Conservation (phyloP, 768 basidiomycete genomes). For the Auriscalpium orientale region DNA sequence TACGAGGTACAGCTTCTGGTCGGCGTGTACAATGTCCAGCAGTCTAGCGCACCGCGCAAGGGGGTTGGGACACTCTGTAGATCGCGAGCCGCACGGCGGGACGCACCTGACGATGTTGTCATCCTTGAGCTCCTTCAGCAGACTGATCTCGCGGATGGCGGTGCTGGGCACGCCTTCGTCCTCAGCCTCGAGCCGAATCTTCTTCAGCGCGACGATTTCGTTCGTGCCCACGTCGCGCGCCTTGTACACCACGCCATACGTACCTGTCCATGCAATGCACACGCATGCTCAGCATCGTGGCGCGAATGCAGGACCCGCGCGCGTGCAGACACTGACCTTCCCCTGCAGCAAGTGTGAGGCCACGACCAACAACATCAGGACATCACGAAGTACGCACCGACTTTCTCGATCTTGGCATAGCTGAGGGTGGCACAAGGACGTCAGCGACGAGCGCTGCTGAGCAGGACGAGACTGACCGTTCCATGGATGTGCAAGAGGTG, state of each 20-base stretch:
- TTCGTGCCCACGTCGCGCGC: constrained; percentile 76
- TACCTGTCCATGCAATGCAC: constrained; percentile 45
- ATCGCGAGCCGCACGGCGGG: not conserved
- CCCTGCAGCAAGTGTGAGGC: constrained; percentile 26
- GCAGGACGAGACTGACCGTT: too few relatives aligned
- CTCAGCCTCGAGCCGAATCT: constrained; percentile 96
- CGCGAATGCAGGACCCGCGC: not conserved
- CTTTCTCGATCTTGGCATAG: constrained; percentile 96
- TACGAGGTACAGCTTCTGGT: constrained; percentile 95
- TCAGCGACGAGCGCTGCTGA: not conserved
- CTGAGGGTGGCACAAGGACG: constrained; percentile 30
- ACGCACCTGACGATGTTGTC: constrained; percentile 89
- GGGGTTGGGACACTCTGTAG: not conserved
- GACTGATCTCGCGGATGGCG: constrained; percentile 95
- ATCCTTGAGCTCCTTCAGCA: constrained; percentile 94
- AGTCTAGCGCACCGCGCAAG: constrained; percentile 41
- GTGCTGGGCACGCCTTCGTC: constrained; percentile 99
- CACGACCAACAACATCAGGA: not conserved
- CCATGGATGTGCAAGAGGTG: too few relatives aligned
- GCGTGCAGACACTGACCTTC: constrained; percentile 32
- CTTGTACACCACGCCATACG: constrained; percentile 98
- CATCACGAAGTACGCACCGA: constrained; percentile 57
- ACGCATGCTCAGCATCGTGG: not conserved
- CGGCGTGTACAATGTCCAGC: constrained; percentile 93
- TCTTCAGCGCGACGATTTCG: constrained; percentile 92